Evolutionary conservation across 1,284 basidiomycete genomes (phyloP), one percentile per base, ranked within the genome.

Genomic region (Trichosporon coremiiforme): DNA sequence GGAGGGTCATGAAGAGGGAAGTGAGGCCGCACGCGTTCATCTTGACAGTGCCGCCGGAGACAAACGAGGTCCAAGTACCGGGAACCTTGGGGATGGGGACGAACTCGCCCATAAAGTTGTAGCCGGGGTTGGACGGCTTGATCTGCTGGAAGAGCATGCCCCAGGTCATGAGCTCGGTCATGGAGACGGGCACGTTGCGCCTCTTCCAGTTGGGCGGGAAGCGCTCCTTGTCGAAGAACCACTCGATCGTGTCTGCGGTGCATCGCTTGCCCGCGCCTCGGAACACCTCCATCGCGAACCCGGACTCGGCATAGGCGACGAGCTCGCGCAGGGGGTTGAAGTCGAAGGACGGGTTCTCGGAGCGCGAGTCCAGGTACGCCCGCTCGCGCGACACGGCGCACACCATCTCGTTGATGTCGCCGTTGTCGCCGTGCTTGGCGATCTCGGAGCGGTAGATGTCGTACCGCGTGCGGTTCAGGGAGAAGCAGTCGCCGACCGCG

Each of bases 301-400:
- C 68, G 9, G 65, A 66, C 68, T 69, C 68, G 65, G 68, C 68
- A 45, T 69, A 69, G 2, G 65, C 65, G 17, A 69, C 68, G 35
- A 69, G 35, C 31, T 55, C 41, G 47, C 68, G 68, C 9, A 35
- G 36, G 1, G 45, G 29, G 64, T 69, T 69, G 33, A 69, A 25
- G 68, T 69, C 68, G 45, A 64, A 31, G 55, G 17, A 47, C n/a
- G 50, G 25, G 45, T 31, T 66, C 25, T 66, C 25, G 17, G n/a
- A 20, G 8, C 20, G 22, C 25, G 53, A 57, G 53, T 57, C 29
- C 9, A 29, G 22, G 29, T 57, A 57, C 25, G 53, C 38, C 29
- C 60, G 60, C 25, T n/a, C n/a, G 20, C 60, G 60, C 15, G 60
- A 63, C 5, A 35, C 35, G 60, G 60, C 60, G 25, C 31, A 31